These are phyloP conservation scores for Perkinsus olseni DNA, from an alignment of 169 alveolate species.

Conservation along the genomic window DNA sequence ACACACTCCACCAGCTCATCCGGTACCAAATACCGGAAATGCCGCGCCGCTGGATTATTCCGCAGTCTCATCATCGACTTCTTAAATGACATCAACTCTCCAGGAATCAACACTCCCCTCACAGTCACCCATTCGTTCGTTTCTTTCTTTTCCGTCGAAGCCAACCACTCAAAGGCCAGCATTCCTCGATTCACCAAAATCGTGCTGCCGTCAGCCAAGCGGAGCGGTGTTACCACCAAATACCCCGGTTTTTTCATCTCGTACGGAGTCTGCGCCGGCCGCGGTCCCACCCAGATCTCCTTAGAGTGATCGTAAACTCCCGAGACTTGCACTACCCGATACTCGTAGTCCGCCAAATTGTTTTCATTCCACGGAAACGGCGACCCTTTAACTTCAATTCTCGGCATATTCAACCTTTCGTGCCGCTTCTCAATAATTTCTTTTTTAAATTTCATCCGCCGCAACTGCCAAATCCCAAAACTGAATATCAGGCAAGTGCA, in stretches of 20 bases:
- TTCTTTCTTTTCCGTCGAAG: not conserved
- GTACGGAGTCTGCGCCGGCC: not conserved
- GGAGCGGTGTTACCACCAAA: not conserved
- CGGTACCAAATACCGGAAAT: not conserved
- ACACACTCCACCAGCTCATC: not conserved
- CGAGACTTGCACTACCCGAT: not conserved
- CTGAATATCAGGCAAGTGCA: not conserved
- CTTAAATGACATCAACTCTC: not conserved
- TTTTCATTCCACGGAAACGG: slow-evolving; percentile 3
- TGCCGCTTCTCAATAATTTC: not conserved
- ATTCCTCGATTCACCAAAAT: slow-evolving; percentile 1
- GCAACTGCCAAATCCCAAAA: slow-evolving; percentile 1
- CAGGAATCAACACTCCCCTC: not conserved
- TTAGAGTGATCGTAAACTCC: not conserved
- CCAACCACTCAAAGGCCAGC: not conserved
- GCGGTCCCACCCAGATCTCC: slow-evolving; percentile 3
- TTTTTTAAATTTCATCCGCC: slow-evolving; percentile 3
- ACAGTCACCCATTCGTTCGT: not conserved
- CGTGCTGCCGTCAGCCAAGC: not conserved
- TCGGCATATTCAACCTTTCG: not conserved
- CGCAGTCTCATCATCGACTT: not conserved
- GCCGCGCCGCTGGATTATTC: not conserved
- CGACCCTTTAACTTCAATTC: not conserved
- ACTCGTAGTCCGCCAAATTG: not conserved
- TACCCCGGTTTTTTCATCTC: slow-evolving; percentile 1